Evolutionary conservation across 2,329 filamentous ascomycete species (phyloP), one percentile per base, ranked within the genome.

Genomic region (Nannizzia gypsea): DNA sequence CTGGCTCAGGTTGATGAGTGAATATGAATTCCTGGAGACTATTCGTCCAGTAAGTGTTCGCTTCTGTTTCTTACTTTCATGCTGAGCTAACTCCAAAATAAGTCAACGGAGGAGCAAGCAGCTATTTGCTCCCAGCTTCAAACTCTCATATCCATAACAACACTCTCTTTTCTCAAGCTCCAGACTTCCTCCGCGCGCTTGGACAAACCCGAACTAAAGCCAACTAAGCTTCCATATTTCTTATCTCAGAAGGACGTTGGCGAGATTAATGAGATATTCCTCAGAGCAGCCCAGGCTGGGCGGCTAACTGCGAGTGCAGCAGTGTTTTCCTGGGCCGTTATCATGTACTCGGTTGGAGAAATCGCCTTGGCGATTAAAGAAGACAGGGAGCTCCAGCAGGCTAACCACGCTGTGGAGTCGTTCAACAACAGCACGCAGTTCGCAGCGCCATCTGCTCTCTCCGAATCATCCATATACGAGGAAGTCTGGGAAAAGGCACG

Each of bases 241-340:
- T 78, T 86, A 17, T 85, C 88, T 56, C 81, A 84, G 2, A 80
- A 83, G 5, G 82, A 87, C 20, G 78, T 95, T n/a, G 80, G 83
- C 56, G 81, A 85, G 59, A 81, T 96, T 13, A 89, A 92, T 65
- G 81, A 81, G 58, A 81, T 86, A n/a, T 78, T 96, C 36, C 73
- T 86, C 24, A 76, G 78, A 59, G 82, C 84, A 6, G 80, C 83
- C 11, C 78, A 78, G 28, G 69, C 74, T 20, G 80, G 80, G 15
- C 77, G 82, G n/a, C 76, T 78, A 40, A 82, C 83, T 38, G 87
- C 88, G 20, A 84, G 83, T 59, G 89, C 89, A 1, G 83, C 88
- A 17, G 81, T 89, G 20, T 88, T 95, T 65, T 83, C 88, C 2
- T 97, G 91, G 91, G 84, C 86, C 3, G 77, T 92, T 55, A 81